Percentiles rank a stretch among this genome's conserved stretches.
Evolutionary conservation across 768 basidiomycete genomes (phyloP).

Genomic region (Daedaleopsis sinensis): DNA sequence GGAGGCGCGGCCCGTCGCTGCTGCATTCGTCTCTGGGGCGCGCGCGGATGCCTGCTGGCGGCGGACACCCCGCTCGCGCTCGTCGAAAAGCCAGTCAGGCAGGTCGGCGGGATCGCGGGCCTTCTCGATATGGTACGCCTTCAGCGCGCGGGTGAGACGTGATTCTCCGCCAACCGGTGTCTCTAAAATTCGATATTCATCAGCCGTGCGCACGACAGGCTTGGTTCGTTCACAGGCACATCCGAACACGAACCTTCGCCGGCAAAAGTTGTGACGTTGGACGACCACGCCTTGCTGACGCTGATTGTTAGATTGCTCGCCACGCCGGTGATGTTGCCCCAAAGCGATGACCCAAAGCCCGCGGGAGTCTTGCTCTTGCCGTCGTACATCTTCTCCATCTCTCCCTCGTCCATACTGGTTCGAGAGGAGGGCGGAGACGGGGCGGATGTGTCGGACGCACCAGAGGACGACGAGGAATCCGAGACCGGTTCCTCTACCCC

Average conservation of each 20-base stretch:
- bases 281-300: conserved; percentile 60
- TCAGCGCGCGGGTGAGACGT: conserved; percentile 65
- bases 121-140: conserved; percentile 66
- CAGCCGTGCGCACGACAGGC: too few relatives aligned
- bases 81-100: conserved; percentile 68
- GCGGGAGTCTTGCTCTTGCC: conserved; percentile 12
- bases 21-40: conserved; percentile 17
- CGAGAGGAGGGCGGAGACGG: conserved; percentile 20
- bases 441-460: conserved; percentile 11
- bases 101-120: conserved; percentile 59
- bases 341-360: conserved; percentile 48
- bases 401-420: conserved; percentile 19
- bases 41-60: conserved; percentile 8
- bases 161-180: conserved; percentile 60
- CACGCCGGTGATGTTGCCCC: conserved; percentile 48
- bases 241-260: conserved; percentile 45
- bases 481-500: conserved; percentile 11
- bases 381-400: conserved; percentile 9
- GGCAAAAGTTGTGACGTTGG: conserved; percentile 41
- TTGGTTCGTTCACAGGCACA: too few relatives aligned
- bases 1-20: conserved; percentile 26
- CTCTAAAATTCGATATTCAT: conserved; percentile 33
- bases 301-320: conserved; percentile 57
- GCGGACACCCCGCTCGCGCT: conserved; percentile 48
- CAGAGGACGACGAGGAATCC: conserved; percentile 21